Base-by-base conservation (phyloP, 805 yeast genomes). In the Metschnikowia aberdeeniae region DNA sequence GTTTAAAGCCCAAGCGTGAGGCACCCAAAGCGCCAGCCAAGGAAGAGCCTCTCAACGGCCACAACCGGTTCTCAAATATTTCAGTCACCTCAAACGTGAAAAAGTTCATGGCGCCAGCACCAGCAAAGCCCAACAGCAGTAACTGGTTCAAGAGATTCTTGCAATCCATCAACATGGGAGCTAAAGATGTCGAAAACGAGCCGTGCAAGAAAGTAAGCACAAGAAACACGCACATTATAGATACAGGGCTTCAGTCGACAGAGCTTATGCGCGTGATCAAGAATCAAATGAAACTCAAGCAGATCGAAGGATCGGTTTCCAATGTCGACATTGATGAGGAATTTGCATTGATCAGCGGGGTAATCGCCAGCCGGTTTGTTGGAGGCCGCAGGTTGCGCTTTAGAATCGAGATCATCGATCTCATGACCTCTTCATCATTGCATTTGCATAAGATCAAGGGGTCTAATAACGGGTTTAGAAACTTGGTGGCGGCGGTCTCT, bases 301-400 rank as follows among this genome's bases (percentile, higher is more conserved):
- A 67, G 44, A 67, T 74, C 43, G 81, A 77, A 56, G 82, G 82
- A 0, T 67, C 81, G 3, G 66, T 77, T 9, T 58, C 62, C 13
- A 62, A 64, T 22, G 72, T 71, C 11, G 67, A 66, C 2, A 61
- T 75, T 32, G 75, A 69, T 45, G 75, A 72, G 42, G 72, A 67
- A 43, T 67, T 68, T 49, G 71, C 75, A 4, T 51, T 66, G 12
- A 68, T 77, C 17, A 66, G 64, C 46, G 80, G 81, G 2, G 61
- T 66, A 13, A 68, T 77, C 12, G 80, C 81, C n/a, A 57, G 75
- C 11, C 64, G 66, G 33, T 74, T 61, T 52, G 71, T 78, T 2
- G 35, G 47, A 17, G 76, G 77, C 10, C 64, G 76, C 45, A 75
- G 75, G 45, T 61, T 77, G 52, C 70, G 64, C 51, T 77, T 77